These are phyloP conservation scores for Spergularia marina DNA, from an alignment of 148 eudicot species.

Conservation along the genomic window DNA sequence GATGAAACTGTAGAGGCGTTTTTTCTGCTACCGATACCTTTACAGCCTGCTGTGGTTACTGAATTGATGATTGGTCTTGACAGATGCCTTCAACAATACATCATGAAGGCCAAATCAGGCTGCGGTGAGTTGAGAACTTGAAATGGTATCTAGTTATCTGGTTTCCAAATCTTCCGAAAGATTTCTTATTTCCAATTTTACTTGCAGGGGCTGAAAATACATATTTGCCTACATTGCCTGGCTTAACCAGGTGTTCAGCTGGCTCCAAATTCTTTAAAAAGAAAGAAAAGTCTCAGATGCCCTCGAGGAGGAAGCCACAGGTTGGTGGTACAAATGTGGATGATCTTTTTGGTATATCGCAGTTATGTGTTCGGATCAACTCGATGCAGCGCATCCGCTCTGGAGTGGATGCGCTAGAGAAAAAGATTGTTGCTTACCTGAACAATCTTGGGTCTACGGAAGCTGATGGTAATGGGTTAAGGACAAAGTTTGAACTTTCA, in stretches of 20 bases:
- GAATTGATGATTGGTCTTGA: slow-evolving; percentile 73
- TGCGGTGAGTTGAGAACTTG: slow-evolving; percentile 54
- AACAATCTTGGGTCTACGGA: slow-evolving; percentile 45
- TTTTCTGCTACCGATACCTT: slow-evolving; percentile 85
- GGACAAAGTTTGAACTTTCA: slow-evolving; percentile 58
- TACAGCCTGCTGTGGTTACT: slow-evolving; percentile 64
- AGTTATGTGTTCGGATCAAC: slow-evolving; percentile 80
- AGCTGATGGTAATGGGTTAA: slow-evolving; percentile 30
- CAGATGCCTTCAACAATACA: slow-evolving; percentile 68
- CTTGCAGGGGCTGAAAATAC: slow-evolving; percentile 55
- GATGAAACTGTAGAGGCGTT: slow-evolving; percentile 91
- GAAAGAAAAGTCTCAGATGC: slow-evolving; percentile 54
- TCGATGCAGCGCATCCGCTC: slow-evolving; percentile 61
- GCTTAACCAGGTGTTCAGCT: slow-evolving; percentile 73
- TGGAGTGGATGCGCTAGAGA: slow-evolving; percentile 59
- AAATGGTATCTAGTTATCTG: not conserved
- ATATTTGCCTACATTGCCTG: slow-evolving; percentile 66
- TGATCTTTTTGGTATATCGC: slow-evolving; percentile 50
- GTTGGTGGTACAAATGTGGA: slow-evolving; percentile 35
- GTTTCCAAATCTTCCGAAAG: not conserved
- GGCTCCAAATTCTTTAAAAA: slow-evolving; percentile 79
- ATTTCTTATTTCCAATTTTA: not conserved
- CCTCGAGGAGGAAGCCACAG: slow-evolving; percentile 52
- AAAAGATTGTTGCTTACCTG: slow-evolving; percentile 49
- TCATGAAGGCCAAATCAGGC: slow-evolving; percentile 66